Base-by-base conservation (phyloP, 768 basidiomycete species). In the Tylopilus cervinicoccineus region DNA sequence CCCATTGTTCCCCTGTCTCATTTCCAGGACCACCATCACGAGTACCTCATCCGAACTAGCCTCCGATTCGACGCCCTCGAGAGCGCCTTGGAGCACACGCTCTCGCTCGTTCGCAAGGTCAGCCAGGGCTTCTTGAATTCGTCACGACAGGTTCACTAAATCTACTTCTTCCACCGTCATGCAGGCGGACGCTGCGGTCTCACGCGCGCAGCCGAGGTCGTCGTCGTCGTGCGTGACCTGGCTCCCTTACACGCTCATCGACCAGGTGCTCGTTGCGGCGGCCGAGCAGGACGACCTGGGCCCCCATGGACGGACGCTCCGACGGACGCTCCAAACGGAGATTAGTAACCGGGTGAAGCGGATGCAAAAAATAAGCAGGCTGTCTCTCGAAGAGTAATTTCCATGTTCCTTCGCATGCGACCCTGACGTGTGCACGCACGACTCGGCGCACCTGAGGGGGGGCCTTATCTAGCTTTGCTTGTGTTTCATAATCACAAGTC, bases 171-270 rank as follows among this genome's bases (percentile, higher is more conserved):
- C 39, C 28, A 43, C 43, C 36, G 19, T 23, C 43, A 10, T 50
- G n/a, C 87, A 88, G 83, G 74, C 77, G 39, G 79, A 83, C 53
- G 62, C 70, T 45, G 72, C 72, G 36, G 66, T 85, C 38, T 70
- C 76, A 36, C 79, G 75, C 56, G 73, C 76, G 41, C 69, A 75
- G 20, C 74, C 75, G 24, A 80, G 73, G 60, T 72, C 74, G 32
- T 77, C 87, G 60, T 72, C 74, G 32, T 77, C 87, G 3, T 78
- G 75, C 28, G 63, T 76, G 45, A 86, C 86, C 5, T 92, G 88
- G 85, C 71, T 92, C 32, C 91, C 91, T 13, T 93, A 93, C 60
- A 79, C 81, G 41, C 75, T 93, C 46, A 78, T 93, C 53, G 91
- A 93, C 66, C 85, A 90, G 66, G 84, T 93, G 29, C 73, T 93